These are phyloP conservation scores for Trypethelium eluteriae DNA, from an alignment of 495 filamentous ascomycete genomes.

Conservation along the genomic window DNA sequence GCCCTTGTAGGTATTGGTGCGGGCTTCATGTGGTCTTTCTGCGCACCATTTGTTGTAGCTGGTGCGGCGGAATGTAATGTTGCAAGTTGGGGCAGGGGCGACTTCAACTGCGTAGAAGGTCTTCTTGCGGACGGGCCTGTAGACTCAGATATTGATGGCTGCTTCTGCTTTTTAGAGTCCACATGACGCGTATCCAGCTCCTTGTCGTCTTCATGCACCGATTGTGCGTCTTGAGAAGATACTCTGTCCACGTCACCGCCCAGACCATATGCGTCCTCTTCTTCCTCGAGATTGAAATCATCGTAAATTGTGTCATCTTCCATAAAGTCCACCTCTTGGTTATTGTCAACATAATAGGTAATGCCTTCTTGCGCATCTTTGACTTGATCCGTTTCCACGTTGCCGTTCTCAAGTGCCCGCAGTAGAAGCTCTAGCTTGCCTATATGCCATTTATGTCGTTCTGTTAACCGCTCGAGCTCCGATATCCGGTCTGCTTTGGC, in stretches of 20 bases:
- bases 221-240: conserved; percentile 92
- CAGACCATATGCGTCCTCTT: conserved; percentile 78
- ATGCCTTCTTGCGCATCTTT: conserved; percentile 83
- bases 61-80: conserved; percentile 67
- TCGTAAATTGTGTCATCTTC: conserved; percentile 95
- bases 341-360: conserved; percentile 87
- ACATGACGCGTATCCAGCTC: conserved; percentile 53
- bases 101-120: conserved; percentile 87
- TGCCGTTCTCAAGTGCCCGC: conserved; percentile 85
- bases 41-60: conserved; percentile 53
- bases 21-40: conserved; percentile 68
- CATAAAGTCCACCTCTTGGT: conserved; percentile 76
- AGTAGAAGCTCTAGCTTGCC: conserved; percentile 84
- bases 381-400: conserved; percentile 77
- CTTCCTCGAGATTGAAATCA: conserved; percentile 83
- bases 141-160: conserved; percentile 41
- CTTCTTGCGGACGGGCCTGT: conserved; percentile 53
- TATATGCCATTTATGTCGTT: conserved; percentile 95
- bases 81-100: conserved; percentile 80
- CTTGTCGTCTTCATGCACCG: conserved; percentile 72
- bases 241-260: conserved; percentile 71
- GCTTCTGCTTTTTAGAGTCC: conserved; percentile 47
- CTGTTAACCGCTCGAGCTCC: conserved; percentile 72
- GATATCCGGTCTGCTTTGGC: conserved; percentile 78
- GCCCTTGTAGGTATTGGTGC: conserved; percentile 77